Percentiles rank a stretch among this genome's conserved stretches.
These are phyloP conservation scores for Coemansia sp. DNA, from an alignment of 192 early-diverging fungal genomes.

Conservation along the genomic window DNA sequence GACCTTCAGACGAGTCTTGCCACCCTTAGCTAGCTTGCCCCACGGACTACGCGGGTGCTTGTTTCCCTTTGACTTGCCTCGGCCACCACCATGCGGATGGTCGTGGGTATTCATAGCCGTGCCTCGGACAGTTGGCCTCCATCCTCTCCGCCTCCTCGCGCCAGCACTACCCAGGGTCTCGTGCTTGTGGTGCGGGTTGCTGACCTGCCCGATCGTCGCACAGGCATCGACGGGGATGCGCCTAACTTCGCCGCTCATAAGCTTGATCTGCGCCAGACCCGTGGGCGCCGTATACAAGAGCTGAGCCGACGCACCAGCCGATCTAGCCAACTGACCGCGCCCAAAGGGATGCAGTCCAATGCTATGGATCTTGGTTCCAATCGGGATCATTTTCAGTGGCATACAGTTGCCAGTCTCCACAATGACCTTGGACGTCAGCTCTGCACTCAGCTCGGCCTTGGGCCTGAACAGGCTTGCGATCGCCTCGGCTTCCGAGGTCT, in stretches of 20 bases:
- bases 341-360: constrained; percentile 79
- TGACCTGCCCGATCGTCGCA: constrained; percentile 89
- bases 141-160: constrained; percentile 75
- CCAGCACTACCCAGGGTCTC: constrained; percentile 89
- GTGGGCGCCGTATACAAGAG: constrained; percentile 74
- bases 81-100: constrained; percentile 98
- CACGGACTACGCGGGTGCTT: constrained; percentile 86
- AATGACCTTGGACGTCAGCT: constrained; percentile 26
- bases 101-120: constrained; percentile 92
- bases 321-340: constrained; percentile 73
- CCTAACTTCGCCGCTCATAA: constrained; percentile 86
- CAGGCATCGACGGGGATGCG: constrained; percentile 79
- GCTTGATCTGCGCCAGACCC: constrained; percentile 82
- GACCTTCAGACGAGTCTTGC: constrained; percentile 72
- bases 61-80: constrained; percentile 91
- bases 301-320: constrained; percentile 87
- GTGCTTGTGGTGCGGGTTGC: constrained; percentile 89
- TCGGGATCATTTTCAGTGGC: constrained; percentile 86
- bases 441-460: constrained; percentile 10
- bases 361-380: constrained; percentile 87
- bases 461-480: not conserved
- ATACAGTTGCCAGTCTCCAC: constrained; percentile 90
- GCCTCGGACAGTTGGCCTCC: constrained; percentile 92
- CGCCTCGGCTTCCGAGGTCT: not conserved
- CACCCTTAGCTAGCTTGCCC: constrained; percentile 92